Evolutionary conservation across 108 stramenopile species (phyloP).

Genomic region (Cyclotella distinguenda): DNA sequence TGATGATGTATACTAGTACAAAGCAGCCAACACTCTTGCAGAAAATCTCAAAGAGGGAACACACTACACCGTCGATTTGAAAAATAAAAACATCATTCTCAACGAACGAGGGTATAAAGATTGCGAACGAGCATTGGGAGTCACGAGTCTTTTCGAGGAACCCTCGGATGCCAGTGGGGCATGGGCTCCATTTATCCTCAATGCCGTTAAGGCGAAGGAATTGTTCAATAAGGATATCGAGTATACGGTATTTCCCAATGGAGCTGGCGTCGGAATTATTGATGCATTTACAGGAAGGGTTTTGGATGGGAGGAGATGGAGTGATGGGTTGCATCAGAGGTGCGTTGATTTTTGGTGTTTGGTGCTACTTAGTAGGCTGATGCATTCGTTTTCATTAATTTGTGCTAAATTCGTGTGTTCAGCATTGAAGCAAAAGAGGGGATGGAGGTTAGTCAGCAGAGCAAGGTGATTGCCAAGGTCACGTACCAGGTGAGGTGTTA

Average conservation of each 20-base stretch:
- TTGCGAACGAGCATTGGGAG: conserved; percentile 82
- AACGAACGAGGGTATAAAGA: conserved; percentile 91
- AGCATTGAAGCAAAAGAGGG: conserved; percentile 96
- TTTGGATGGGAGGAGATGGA: conserved; percentile 93
- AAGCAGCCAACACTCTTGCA: conserved; percentile 73
- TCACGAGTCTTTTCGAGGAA: conserved; percentile 78
- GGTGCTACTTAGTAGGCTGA: too few relatives aligned
- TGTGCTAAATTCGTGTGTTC: too few relatives aligned
- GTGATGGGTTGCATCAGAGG: conserved; percentile 96
- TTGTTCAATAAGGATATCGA: conserved; percentile 89
- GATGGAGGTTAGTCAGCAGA: conserved; percentile 81
- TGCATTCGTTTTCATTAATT: too few relatives aligned
- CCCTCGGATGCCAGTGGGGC: conserved; percentile 68
- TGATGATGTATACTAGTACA: too few relatives aligned
- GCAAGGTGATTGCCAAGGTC: conserved; percentile 93
- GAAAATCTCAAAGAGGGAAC: conserved; percentile 77
- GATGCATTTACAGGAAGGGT: conserved; percentile 95
- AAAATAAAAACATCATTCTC: conserved; percentile 85
- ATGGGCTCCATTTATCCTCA: conserved; percentile 89
- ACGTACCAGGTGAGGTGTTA: conserved; percentile 84
- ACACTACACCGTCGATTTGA: conserved; percentile 92
- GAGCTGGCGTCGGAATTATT: conserved; percentile 84
- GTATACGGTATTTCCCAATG: conserved; percentile 74
- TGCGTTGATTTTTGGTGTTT: too few relatives aligned
- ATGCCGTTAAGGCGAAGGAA: conserved; percentile 93